Conservation (phyloP, 306 rosid species). For the Begonia masoniana region DNA sequence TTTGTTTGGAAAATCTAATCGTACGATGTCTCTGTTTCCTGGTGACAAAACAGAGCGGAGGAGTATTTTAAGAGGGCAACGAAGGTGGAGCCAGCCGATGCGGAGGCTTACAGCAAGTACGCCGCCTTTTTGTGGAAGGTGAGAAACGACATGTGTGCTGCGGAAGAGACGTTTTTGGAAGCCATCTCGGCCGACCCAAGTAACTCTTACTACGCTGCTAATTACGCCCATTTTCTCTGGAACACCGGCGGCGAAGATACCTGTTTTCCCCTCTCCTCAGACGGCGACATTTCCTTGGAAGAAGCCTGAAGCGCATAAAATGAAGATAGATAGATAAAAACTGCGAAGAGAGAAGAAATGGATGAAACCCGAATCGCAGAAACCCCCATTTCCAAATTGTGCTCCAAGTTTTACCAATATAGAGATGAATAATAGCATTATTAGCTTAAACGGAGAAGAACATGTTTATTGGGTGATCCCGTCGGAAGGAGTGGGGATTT, state of each 20-base stretch:
- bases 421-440: too few relatives aligned
- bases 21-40: too few relatives aligned
- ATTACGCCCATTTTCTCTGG: slow-evolving; percentile 66
- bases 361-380: too few relatives aligned
- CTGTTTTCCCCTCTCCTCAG: slow-evolving; percentile 21
- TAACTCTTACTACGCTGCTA: slow-evolving; percentile 35
- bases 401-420: too few relatives aligned
- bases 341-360: too few relatives aligned
- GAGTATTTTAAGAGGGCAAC: slow-evolving; percentile 44
- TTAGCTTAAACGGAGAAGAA: too few relatives aligned
- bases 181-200: slow-evolving; percentile 49
- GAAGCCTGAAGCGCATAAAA: too few relatives aligned
- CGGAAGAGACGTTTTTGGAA: slow-evolving; percentile 50
- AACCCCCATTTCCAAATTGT: too few relatives aligned
- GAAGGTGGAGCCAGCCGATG: slow-evolving; percentile 34
- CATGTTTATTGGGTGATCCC: too few relatives aligned
- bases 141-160: slow-evolving; percentile 51
- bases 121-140: slow-evolving; percentile 57
- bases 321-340: too few relatives aligned
- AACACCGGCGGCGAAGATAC: slow-evolving; percentile 43
- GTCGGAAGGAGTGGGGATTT: too few relatives aligned
- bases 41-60: slow-evolving; percentile 50
- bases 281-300: too few relatives aligned
- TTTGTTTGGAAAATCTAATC: not conserved
- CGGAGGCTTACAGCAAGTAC: slow-evolving; percentile 41